Conservation (phyloP, 345 rosid genomes). For the Jatropha curcas region DNA sequence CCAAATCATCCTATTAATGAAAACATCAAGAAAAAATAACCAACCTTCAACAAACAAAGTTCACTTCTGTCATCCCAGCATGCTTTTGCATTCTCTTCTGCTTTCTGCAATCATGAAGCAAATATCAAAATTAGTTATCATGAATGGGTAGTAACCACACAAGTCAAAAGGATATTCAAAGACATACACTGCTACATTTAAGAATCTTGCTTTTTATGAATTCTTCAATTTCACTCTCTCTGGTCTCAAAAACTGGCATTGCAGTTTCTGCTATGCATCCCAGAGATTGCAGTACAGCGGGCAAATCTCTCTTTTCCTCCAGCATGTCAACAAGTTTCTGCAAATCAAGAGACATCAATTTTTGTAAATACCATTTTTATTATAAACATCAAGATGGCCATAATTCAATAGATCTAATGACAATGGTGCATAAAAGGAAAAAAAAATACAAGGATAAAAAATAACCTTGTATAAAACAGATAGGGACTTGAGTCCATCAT, state of each 20-base stretch:
- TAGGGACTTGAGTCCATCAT: slow-evolving; percentile 93
- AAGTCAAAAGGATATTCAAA: slow-evolving; percentile 26
- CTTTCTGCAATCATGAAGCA: slow-evolving; percentile 58
- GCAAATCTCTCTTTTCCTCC: slow-evolving; percentile 83
- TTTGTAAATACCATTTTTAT: background rate
- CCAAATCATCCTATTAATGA: background rate
- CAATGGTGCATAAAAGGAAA: background rate
- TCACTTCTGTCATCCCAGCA: slow-evolving; percentile 86
- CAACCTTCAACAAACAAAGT: slow-evolving; percentile 84
- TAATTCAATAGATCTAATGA: background rate
- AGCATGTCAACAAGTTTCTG: slow-evolving; percentile 97
- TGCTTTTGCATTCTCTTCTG: slow-evolving; percentile 42
- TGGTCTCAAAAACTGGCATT: slow-evolving; percentile 94
- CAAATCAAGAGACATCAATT: slow-evolving; percentile 32
- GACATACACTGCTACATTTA: slow-evolving; percentile 54
- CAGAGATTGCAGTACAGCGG: slow-evolving; percentile 89
- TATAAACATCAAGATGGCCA: slow-evolving; percentile 6
- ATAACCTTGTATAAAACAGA: slow-evolving; percentile 91
- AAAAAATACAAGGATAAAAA: slow-evolving; percentile 5
- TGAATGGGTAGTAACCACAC: slow-evolving; percentile 16
- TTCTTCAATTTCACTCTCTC: slow-evolving; percentile 82
- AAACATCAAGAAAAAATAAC: slow-evolving; percentile 18
- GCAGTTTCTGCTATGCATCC: slow-evolving; percentile 99
- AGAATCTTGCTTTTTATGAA: slow-evolving; percentile 78
- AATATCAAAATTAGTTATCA: slow-evolving; percentile 18